Base-by-base conservation (phyloP, 2,329 filamentous ascomycete genomes). In the Colletotrichum sp. region DNA sequence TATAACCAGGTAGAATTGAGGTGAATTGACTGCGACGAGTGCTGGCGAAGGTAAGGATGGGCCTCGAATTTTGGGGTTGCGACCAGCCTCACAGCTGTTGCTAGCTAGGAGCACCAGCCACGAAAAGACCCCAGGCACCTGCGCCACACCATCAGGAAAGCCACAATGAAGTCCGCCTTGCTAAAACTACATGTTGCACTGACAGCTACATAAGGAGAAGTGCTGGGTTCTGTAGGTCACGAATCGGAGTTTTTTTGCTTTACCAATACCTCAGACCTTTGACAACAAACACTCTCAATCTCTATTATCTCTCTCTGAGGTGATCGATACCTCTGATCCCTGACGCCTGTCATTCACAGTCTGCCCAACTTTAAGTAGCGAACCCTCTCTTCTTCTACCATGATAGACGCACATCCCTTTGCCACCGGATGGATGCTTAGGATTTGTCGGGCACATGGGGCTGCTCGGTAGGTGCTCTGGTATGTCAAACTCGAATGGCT, bases 351-450 rank as follows among this genome's bases (percentile, higher is more conserved):
- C 62, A 12, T 56, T 69, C 43, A 66, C 24, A 14, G 18, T 58
- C 12, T 70, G 63, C 10, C 64, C 74, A 38, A 71, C 24, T 28
- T 64, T 73, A 14, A 69, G 61, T 18, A 36, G 9, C 8, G 70
- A 76, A 14, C 48, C 26, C 5, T 43, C 48, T 14, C 71, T 83
- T 64, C 81, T 79, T 36, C 87, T 82, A 4, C 87, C 87, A 65
- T 89, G 87, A 76, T 88, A 89, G 4, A 90, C 87, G 71, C 89
- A 90, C 4, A 90, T 74, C 0, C 87, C 88, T 7, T 83, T 86
- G 6, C 88, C 87, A n/a, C 85, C 83, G 16, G 85, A 85, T 68
- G 79, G 79, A 70, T 89, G 85, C 55, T 83, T 86, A 58, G 80
- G 80, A 79, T 90, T 89, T 10, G 87, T 81, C 4, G 89, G 89